Evolutionary conservation across 2,329 filamentous ascomycete genomes (phyloP).

Genomic region (Chrysosphaeria jannelii): DNA sequence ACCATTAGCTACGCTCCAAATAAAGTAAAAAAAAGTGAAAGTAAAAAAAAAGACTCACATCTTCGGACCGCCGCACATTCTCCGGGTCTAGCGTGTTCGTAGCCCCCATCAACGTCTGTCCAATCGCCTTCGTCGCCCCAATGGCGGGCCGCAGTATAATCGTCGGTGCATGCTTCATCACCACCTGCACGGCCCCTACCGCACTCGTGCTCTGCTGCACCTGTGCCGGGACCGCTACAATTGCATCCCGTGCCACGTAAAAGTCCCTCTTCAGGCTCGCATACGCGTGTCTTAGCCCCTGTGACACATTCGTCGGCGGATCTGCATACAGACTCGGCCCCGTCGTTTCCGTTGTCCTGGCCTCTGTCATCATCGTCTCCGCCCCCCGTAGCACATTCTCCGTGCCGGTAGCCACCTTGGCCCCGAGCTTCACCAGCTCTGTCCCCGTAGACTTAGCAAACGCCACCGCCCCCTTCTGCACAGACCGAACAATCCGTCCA

Average conservation of each 20-base stretch:
- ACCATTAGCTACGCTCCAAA: background rate
- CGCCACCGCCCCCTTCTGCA: slow-evolving; percentile 65
- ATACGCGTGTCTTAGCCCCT: slow-evolving; percentile 62
- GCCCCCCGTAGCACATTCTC: slow-evolving; percentile 78
- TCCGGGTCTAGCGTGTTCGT: slow-evolving; percentile 72
- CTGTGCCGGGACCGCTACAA: slow-evolving; percentile 81
- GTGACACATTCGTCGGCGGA: slow-evolving; percentile 66
- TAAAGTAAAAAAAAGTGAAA: slow-evolving; percentile 14
- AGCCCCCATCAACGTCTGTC: slow-evolving; percentile 69
- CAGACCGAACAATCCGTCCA: slow-evolving; percentile 66
- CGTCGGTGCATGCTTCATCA: slow-evolving; percentile 63
- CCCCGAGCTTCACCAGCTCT: slow-evolving; percentile 78
- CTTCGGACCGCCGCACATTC: slow-evolving; percentile 54
- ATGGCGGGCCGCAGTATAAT: slow-evolving; percentile 77
- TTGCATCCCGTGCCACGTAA: slow-evolving; percentile 61
- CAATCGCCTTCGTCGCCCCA: slow-evolving; percentile 64
- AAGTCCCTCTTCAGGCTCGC: slow-evolving; percentile 61
- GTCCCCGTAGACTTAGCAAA: slow-evolving; percentile 87
- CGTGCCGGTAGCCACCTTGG: slow-evolving; percentile 80
- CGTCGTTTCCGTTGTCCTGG: slow-evolving; percentile 25
- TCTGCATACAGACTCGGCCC: slow-evolving; percentile 54
- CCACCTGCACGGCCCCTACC: slow-evolving; percentile 46
- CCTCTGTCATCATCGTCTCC: slow-evolving; percentile 64
- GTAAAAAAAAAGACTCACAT: slow-evolving; percentile 54
- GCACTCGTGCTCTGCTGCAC: slow-evolving; percentile 66